phyloP scores from a whole-genome alignment of 257 asterid genomes.

The Penstemon davidsonii region DNA sequence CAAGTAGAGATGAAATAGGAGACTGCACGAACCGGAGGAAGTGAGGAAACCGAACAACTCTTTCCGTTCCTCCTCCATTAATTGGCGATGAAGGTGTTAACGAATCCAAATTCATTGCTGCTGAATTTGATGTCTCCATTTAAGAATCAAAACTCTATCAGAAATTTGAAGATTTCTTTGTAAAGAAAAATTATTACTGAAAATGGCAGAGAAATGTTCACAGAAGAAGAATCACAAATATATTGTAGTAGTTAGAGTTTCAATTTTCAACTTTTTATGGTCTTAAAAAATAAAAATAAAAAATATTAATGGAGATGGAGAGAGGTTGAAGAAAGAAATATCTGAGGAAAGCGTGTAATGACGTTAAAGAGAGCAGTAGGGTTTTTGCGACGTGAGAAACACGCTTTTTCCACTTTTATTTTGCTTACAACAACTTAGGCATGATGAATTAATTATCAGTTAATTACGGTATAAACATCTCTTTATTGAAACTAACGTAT shows the following conservation, averaged over 20 bases:
- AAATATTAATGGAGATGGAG: neutral
- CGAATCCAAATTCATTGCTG: neutral
- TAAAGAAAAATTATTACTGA: constrained; percentile 27
- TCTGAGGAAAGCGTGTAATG: neutral
- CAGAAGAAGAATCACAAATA: neutral
- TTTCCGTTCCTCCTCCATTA: neutral
- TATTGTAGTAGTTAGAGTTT: too few species aligned
- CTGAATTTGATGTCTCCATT: constrained; percentile 21
- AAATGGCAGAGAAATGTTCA: constrained; percentile 27
- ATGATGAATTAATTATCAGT: neutral
- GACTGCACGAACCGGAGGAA: constrained; percentile 34
- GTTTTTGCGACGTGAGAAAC: neutral
- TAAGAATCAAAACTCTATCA: constrained; percentile 4
- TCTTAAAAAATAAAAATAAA: too few species aligned
- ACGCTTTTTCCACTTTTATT: neutral
- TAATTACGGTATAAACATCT: neutral
- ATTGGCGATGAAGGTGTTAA: neutral
- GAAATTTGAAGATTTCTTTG: constrained; percentile 29
- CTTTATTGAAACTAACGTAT: neutral
- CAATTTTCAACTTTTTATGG: too few species aligned
- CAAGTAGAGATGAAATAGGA: constrained; percentile 50
- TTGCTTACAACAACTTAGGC: neutral
- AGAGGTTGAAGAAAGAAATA: neutral
- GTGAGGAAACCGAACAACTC: too few species aligned
- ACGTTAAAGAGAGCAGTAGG: neutral